phyloP scores from a whole-genome alignment of 2,329 filamentous ascomycete species.

The Phoma herbarum region DNA sequence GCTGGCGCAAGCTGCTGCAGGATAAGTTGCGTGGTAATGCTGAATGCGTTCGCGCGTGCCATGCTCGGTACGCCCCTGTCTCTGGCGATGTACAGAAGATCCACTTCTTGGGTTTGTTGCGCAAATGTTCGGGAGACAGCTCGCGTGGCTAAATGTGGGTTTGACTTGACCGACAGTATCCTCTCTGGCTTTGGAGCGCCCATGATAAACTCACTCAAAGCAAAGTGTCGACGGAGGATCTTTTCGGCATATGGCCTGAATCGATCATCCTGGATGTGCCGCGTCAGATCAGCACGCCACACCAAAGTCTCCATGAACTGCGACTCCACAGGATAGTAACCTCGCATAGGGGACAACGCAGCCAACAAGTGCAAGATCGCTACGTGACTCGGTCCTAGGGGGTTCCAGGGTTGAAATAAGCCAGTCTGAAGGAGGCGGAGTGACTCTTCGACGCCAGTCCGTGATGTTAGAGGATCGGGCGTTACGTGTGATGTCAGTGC shows the following conservation, averaged over 20 bases:
- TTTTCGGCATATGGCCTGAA: constrained; percentile 23
- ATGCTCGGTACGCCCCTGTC: constrained; percentile 14
- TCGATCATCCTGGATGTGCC: constrained; percentile 45
- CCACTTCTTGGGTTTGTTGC: not conserved
- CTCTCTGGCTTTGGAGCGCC: not conserved
- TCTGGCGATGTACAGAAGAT: constrained; percentile 25
- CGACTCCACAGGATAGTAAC: constrained; percentile 39
- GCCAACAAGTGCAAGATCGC: constrained; percentile 38
- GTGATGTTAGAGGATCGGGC: constrained; percentile 65
- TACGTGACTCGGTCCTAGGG: constrained; percentile 14
- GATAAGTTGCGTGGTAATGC: constrained; percentile 25
- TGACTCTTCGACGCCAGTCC: constrained; percentile 70
- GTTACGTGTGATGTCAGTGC: constrained; percentile 67
- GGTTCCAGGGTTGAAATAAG: constrained; percentile 53
- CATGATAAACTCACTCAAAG: not conserved
- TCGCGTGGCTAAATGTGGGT: constrained; percentile 13
- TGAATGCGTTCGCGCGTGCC: constrained; percentile 20
- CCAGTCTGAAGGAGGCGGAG: constrained; percentile 61
- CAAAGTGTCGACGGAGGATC: constrained; percentile 1
- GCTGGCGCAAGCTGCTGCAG: constrained; percentile 21
- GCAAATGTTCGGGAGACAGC: constrained; percentile 1
- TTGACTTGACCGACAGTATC: not conserved
- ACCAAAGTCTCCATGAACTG: constrained; percentile 42
- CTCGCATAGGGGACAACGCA: constrained; percentile 49
- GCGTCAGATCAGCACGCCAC: constrained; percentile 41